Conservation (phyloP, 495 filamentous ascomycete genomes). For the Penicillium pulvis region DNA sequence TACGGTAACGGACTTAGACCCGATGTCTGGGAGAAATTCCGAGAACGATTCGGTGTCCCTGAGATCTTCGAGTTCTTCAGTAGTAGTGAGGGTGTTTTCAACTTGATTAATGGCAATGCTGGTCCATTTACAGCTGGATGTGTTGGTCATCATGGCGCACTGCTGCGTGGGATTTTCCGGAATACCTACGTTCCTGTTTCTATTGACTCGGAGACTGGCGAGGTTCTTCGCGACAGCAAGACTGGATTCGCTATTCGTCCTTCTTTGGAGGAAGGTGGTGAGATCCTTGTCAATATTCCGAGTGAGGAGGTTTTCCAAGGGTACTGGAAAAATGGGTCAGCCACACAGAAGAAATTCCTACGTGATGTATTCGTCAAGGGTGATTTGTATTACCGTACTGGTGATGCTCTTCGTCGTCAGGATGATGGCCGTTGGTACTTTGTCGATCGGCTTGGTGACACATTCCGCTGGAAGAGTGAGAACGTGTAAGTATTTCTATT, state of each 20-base stretch:
- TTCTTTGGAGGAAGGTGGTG: constrained; percentile 68
- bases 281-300: constrained; percentile 71
- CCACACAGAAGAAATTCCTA: constrained; percentile 69
- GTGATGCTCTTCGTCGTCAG: constrained; percentile 68
- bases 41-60: constrained; percentile 61
- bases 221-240: constrained; percentile 61
- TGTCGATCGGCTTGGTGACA: constrained; percentile 75
- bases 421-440: constrained; percentile 78
- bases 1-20: constrained; percentile 79
- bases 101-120: constrained; percentile 56
- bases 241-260: constrained; percentile 67
- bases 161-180: constrained; percentile 51
- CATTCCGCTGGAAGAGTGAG: constrained; percentile 82
- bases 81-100: constrained; percentile 64
- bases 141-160: constrained; percentile 72
- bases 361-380: constrained; percentile 72
- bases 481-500: constrained; percentile 57
- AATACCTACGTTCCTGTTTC: constrained; percentile 65
- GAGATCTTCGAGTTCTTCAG: constrained; percentile 68
- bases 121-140: constrained; percentile 62
- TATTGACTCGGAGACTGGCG: constrained; percentile 66
- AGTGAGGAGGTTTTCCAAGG: constrained; percentile 63
- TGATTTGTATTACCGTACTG: constrained; percentile 74
- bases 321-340: constrained; percentile 67
- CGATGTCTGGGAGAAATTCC: constrained; percentile 73